A percentile compares a stretch with the other conserved stretches of the same genome.
Evolutionary conservation across 1,284 basidiomycete species (phyloP).

Genomic region (Ustilago bromivora): DNA sequence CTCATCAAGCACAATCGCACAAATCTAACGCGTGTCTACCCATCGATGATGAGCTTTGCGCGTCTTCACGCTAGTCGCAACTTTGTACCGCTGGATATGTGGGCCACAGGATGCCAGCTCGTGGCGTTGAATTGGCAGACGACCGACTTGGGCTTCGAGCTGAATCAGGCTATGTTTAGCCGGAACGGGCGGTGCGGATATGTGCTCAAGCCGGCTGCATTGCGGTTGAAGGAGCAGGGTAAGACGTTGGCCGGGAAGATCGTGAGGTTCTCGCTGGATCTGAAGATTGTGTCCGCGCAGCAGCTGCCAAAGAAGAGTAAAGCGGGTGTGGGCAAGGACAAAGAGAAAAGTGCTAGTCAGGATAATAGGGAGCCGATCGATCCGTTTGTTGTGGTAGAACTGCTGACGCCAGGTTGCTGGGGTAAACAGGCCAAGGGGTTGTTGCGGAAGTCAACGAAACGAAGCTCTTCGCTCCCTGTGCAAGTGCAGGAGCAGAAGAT

Average conservation of each 20-base stretch:
- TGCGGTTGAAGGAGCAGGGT: conserved; percentile 74
- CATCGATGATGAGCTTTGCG: conserved; percentile 77
- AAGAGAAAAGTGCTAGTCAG: conserved; percentile 26
- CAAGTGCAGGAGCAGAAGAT: neutral
- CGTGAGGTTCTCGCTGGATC: conserved; percentile 50
- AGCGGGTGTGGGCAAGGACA: conserved; percentile 43
- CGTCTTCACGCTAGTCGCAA: conserved; percentile 74
- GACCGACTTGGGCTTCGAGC: conserved; percentile 75
- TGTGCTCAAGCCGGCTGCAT: conserved; percentile 86
- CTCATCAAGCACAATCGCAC: conserved; percentile 88
- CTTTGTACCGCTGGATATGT: conserved; percentile 88
- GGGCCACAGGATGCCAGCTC: conserved; percentile 91
- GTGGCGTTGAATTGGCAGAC: conserved; percentile 99
- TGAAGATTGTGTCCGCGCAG: conserved; percentile 85
- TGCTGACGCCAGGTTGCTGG: conserved; percentile 56
- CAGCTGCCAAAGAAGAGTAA: conserved; percentile 77
- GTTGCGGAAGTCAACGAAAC: conserved; percentile 18
- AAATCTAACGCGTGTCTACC: conserved; percentile 90
- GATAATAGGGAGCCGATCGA: conserved; percentile 52
- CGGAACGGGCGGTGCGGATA: conserved; percentile 87
- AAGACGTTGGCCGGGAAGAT: conserved; percentile 45
- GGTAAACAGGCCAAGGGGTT: conserved; percentile 51
- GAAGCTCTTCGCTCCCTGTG: neutral
- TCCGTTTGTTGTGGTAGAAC: conserved; percentile 57
- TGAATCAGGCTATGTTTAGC: conserved; percentile 95